phyloP scores from a whole-genome alignment of 2,329 filamentous ascomycete genomes.

The Cytospora mali region DNA sequence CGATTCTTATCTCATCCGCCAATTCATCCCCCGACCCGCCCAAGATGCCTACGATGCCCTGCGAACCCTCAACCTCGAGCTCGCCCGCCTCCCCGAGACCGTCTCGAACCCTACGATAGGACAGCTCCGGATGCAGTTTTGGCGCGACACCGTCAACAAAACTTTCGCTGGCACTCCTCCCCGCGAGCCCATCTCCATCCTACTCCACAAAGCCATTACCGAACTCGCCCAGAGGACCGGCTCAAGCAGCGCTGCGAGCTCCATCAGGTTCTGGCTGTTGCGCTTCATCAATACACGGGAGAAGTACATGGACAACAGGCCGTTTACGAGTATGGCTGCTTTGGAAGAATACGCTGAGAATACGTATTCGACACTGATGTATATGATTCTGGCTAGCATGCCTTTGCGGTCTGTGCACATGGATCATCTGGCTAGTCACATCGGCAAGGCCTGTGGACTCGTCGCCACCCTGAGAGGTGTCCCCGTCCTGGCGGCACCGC shows the following conservation, averaged over 20 bases:
- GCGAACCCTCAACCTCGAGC: conserved; percentile 88
- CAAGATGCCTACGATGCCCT: conserved; percentile 87
- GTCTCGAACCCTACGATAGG: conserved; percentile 88
- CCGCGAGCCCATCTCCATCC: conserved; percentile 86
- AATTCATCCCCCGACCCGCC: conserved; percentile 76
- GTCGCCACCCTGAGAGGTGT: conserved; percentile 83
- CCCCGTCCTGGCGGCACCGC: conserved; percentile 81
- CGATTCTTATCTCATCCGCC: conserved; percentile 81
- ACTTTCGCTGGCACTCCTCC: conserved; percentile 79
- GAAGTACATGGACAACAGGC: conserved; percentile 79
- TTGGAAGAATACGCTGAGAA: conserved; percentile 91
- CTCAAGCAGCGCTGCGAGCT: conserved; percentile 45
- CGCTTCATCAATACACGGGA: conserved; percentile 81
- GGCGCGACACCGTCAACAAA: conserved; percentile 80
- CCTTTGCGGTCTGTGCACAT: conserved; percentile 80
- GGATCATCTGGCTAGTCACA: conserved; percentile 92
- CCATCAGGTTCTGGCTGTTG: conserved; percentile 72
- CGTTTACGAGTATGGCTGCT: conserved; percentile 71
- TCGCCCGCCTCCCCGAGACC: conserved; percentile 85
- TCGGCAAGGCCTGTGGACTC: conserved; percentile 93
- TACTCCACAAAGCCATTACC: conserved; percentile 73
- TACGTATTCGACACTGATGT: conserved; percentile 91
- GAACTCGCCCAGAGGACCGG: conserved; percentile 55
- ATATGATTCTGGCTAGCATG: conserved; percentile 79
- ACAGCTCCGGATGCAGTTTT: conserved; percentile 90